These are phyloP conservation scores for Eucalyptus fibrosa DNA, from an alignment of 345 rosid species.

Conservation along the genomic window DNA sequence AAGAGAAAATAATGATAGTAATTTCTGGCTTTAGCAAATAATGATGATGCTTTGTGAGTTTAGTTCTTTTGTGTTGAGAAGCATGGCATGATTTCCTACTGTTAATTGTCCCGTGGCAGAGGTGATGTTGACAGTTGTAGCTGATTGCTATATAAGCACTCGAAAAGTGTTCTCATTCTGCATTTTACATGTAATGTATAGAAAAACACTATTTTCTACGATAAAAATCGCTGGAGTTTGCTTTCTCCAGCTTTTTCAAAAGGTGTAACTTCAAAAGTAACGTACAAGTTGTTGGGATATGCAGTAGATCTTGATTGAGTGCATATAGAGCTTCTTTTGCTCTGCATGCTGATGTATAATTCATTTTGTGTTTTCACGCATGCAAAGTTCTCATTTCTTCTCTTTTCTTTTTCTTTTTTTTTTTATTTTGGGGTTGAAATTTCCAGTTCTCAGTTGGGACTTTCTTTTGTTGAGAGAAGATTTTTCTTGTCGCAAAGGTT, in stretches of 20 bases:
- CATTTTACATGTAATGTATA: not conserved
- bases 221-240: not conserved
- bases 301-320: not conserved
- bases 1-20: not conserved
- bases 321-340: not conserved
- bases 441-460: not conserved
- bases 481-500: not conserved
- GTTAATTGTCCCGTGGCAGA: not conserved
- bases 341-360: not conserved
- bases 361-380: not conserved
- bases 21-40: not conserved
- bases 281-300: not conserved
- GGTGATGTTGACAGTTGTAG: not conserved
- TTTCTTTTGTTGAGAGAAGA: not conserved
- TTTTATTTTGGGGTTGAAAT: not conserved
- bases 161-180: not conserved
- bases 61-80: not conserved
- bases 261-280: not conserved
- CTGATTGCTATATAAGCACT: not conserved
- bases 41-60: not conserved
- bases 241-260: not conserved
- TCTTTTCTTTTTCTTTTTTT: not conserved
- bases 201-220: not conserved
- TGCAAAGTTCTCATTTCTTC: not conserved
- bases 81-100: not conserved